Evolutionary conservation across 1,284 basidiomycete genomes (phyloP), one percentile per base, ranked within the genome.

Genomic region (Porodaedalea pini): DNA sequence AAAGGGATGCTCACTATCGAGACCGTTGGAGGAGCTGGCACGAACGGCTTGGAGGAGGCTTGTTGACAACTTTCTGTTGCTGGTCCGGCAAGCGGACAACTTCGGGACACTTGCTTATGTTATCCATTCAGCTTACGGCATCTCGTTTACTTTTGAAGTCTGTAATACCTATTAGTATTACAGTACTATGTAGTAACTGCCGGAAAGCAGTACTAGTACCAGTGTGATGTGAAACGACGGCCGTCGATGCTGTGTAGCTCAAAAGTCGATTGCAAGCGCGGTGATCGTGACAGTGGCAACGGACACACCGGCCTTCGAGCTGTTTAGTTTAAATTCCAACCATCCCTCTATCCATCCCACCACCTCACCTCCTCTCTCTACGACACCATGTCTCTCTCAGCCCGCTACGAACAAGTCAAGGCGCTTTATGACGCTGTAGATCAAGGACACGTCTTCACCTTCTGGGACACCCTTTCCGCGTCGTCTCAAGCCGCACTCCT

Each of bases 361-460:
- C 15, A 17, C 27, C 25, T 27, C 23, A 31, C 23, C n/a, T 19
- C 21, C 17, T 21, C 4, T 11, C 21, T 44, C 41, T 44, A 29
- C 45, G 27, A 47, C 21, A 47, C 23, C 3, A 47, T 47, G 23
- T 29, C 29, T 15, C 7, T 25, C 25, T 15, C n/a, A 15, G 10
- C 45, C 5, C 45, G 45, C 27, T 60, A 60, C 59, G 64, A 69
- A 29, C 56, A 64, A 4, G 61, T 75, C 25, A 67, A 68, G 25
- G 61, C 67, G 39, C 78, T 78, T 62, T 96, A 91, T 75, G 78
- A 88, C 61, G 77, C 81, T 54, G 94, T 94, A 37, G 88, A 85
- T 57, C 96, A 99, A 77, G 84, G 73, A 57, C 95, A 99, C 69
- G 82, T 98, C 67, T 83, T 98, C 71, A 77, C 85, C 36, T 97